Base-by-base conservation (phyloP, 2,329 filamentous ascomycete genomes). In the Lizonia empirigonia region DNA sequence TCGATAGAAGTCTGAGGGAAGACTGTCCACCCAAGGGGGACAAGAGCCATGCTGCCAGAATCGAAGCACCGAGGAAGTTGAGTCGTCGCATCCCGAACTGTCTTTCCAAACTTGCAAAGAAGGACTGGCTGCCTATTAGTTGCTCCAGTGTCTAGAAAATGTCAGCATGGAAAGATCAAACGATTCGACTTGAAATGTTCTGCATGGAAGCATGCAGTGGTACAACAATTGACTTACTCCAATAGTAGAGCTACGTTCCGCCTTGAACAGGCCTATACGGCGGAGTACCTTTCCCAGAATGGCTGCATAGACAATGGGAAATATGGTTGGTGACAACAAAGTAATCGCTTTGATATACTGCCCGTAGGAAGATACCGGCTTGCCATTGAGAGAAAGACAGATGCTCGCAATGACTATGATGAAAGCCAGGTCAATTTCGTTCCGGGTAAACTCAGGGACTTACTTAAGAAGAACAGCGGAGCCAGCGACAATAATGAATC, bases 21-120 rank as follows among this genome's bases (percentile, higher is more conserved):
- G 39, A 32, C 27, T 50, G 47, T 8, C 47, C 47, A 5, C 47
- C 47, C 5, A 50, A n/a, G 30, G 47, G 47, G 9, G 47, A 50
- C 20, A 50, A 18, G 7, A 50, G 33, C 47, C 47, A 50, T 9
- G 47, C 33, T 3, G 26, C 9, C 5, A 50, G 2, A 19, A 50
- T 50, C 4, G 15, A 24, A 3, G 33, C 24, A 9, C 47, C 47
- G 2, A 44, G 26, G 7, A 50, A 22, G 8, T 23, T 23, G 6
- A 37, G 9, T 1, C 32, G 39, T 16, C 34, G 42, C 12, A 46
- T 15, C 4, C 23, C 20, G 7, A 46, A 30, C 24, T 46, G 42
- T 18, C 42, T 22, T n/a, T 46, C 42, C 16, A 46, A 18, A 9
- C 42, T 38, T 37, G 33, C n/a, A 15, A 46, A 37, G 7, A 46